Evolutionary conservation across 192 early-diverging fungal species (phyloP).

Genomic region (Physocladia obscura): DNA sequence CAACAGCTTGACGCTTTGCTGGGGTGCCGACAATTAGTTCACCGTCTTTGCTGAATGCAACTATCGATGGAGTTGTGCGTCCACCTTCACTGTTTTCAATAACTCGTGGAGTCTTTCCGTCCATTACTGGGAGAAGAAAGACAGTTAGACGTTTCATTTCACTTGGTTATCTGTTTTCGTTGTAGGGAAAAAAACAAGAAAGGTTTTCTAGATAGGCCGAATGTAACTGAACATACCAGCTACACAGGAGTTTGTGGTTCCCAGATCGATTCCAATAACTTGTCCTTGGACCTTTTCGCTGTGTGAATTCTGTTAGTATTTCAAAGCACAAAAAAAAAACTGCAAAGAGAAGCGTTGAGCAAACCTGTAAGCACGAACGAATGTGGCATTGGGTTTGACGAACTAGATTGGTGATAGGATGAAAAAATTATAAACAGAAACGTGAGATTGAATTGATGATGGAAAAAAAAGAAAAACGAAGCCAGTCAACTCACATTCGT

Average conservation of each 20-base stretch:
- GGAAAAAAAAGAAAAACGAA: too few species aligned
- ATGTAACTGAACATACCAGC: too few species aligned
- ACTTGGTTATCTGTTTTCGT: not conserved
- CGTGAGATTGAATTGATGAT: too few species aligned
- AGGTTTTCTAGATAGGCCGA: conserved; percentile 7
- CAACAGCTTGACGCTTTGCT: conserved; percentile 97
- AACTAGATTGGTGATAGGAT: too few species aligned
- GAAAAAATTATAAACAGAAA: too few species aligned
- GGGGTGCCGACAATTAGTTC: conserved; percentile 94
- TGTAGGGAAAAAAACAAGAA: conserved; percentile 14
- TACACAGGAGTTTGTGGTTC: conserved; percentile 99
- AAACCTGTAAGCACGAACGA: not conserved
- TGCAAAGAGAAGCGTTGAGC: too few species aligned
- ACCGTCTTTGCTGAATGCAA: conserved; percentile 93
- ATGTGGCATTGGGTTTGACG: not conserved
- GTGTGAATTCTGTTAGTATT: not conserved
- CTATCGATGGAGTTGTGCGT: conserved; percentile 94
- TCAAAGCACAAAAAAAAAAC: too few species aligned
- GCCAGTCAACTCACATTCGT: too few species aligned
- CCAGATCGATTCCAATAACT: conserved; percentile 98
- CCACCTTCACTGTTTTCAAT: conserved; percentile 97
- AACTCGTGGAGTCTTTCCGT: conserved; percentile 94
- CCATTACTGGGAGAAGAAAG: conserved; percentile 94
- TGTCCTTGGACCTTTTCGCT: conserved; percentile 68
- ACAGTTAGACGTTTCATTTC: too few species aligned